Conservation (phyloP, 176 grass and related monocot genomes). For the Eragrostis nindensis region DNA sequence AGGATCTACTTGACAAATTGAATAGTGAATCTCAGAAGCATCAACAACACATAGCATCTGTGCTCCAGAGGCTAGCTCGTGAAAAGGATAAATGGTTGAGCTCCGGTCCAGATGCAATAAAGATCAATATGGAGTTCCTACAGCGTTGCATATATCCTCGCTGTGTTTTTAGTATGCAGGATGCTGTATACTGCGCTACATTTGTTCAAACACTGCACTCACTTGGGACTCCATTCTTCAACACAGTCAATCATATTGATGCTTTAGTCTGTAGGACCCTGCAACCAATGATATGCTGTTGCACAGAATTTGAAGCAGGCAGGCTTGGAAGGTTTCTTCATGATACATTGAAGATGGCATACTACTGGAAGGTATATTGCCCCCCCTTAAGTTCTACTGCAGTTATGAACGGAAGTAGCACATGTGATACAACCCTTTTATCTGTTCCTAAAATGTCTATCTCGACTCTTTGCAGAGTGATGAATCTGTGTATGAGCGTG, state of each 20-base stretch:
- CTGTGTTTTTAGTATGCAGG: slow-evolving; percentile 81
- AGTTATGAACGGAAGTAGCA: slow-evolving; percentile 5
- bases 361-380: slow-evolving; percentile 90
- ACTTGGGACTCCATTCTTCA: slow-evolving; percentile 89
- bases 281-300: slow-evolving; percentile 98
- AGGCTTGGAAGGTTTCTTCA: slow-evolving; percentile 94
- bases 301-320: slow-evolving; percentile 95
- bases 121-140: slow-evolving; percentile 96
- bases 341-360: slow-evolving; percentile 96
- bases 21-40: slow-evolving; percentile 84
- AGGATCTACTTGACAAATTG: slow-evolving; percentile 93
- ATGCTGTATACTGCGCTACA: slow-evolving; percentile 94
- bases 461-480: slow-evolving; percentile 67
- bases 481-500: slow-evolving; percentile 95
- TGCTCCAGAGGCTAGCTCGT: slow-evolving; percentile 71
- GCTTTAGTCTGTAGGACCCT: slow-evolving; percentile 92
- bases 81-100: slow-evolving; percentile 97
- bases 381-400: slow-evolving; percentile 8
- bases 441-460: slow-evolving; percentile 34
- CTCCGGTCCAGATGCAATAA: slow-evolving; percentile 83
- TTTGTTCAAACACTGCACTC: slow-evolving; percentile 92
- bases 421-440: slow-evolving; percentile 30
- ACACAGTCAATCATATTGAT: slow-evolving; percentile 94
- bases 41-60: slow-evolving; percentile 76
- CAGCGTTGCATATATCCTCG: slow-evolving; percentile 94